Conservation (phyloP, 1,284 basidiomycete species). For the Pseudozyma tsukubaensis region DNA sequence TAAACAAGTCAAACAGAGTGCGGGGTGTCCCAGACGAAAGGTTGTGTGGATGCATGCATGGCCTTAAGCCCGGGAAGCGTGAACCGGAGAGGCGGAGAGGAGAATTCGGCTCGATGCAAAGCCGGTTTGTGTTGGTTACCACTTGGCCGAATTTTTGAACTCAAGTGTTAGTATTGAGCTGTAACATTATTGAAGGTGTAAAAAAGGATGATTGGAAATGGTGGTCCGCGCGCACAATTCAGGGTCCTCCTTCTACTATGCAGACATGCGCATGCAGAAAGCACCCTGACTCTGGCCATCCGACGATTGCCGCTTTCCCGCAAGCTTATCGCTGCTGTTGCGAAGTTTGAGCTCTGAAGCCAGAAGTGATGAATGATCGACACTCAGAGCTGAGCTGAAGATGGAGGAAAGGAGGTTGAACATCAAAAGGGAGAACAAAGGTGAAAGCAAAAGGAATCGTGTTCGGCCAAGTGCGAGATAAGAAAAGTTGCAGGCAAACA, state of each 20-base stretch:
- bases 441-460: neutral
- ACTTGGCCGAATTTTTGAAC: neutral
- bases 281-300: neutral
- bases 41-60: no score
- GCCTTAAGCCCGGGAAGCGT: neutral
- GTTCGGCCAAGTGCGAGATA: constrained; percentile 12
- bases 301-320: no score
- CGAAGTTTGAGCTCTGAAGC: no score
- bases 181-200: neutral
- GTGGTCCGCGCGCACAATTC: constrained; percentile 13
- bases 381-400: no score
- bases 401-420: neutral
- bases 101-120: neutral
- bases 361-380: no score
- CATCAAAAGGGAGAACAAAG: neutral
- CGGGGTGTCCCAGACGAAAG: neutral
- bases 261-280: neutral
- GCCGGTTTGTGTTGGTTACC: neutral
- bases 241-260: constrained; percentile 11
- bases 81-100: neutral
- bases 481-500: constrained; percentile 9
- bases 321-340: no score
- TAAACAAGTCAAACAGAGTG: neutral
- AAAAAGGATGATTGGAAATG: neutral
- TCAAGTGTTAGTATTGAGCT: neutral